Percentiles rank a stretch among this genome's conserved stretches.
Conservation (phyloP, 176 grass and related monocot genomes). For the Aegilops speltoides region DNA sequence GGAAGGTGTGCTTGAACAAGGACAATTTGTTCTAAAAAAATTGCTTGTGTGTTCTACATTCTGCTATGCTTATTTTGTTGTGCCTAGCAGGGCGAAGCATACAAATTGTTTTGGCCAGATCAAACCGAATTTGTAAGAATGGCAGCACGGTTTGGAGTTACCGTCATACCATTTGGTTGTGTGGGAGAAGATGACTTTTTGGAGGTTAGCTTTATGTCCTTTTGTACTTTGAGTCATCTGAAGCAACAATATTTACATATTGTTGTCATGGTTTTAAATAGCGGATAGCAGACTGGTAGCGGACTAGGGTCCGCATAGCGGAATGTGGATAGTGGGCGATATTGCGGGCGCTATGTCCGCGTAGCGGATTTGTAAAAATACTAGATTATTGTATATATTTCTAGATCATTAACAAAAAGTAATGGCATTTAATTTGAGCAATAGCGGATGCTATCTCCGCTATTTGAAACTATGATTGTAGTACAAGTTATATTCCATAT, state of each 20-base stretch:
- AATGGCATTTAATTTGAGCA: too few species aligned
- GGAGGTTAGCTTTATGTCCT: slow-evolving; percentile 46
- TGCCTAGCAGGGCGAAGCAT: slow-evolving; percentile 61
- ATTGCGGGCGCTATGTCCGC: too few species aligned
- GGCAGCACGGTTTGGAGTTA: slow-evolving; percentile 77
- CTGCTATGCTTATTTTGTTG: slow-evolving; percentile 16
- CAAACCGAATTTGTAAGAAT: slow-evolving; percentile 95
- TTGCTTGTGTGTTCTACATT: neutral
- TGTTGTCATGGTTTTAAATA: neutral
- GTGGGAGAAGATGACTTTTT: slow-evolving; percentile 94
- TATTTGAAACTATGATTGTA: too few species aligned
- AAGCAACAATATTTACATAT: neutral
- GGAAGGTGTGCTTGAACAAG: slow-evolving; percentile 43
- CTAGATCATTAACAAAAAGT: too few species aligned
- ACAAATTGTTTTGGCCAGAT: slow-evolving; percentile 85
- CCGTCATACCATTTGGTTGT: slow-evolving; percentile 85
- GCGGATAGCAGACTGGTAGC: too few species aligned
- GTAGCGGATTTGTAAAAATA: too few species aligned
- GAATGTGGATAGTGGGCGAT: too few species aligned
- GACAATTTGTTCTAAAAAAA: neutral
- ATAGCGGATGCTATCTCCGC: too few species aligned
- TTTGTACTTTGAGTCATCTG: neutral
- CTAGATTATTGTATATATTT: too few species aligned
- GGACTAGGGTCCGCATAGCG: too few species aligned
- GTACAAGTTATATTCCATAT: neutral